Conservation (phyloP, 176 grass and related monocot species). For the Eremochloa ophiuroides region DNA sequence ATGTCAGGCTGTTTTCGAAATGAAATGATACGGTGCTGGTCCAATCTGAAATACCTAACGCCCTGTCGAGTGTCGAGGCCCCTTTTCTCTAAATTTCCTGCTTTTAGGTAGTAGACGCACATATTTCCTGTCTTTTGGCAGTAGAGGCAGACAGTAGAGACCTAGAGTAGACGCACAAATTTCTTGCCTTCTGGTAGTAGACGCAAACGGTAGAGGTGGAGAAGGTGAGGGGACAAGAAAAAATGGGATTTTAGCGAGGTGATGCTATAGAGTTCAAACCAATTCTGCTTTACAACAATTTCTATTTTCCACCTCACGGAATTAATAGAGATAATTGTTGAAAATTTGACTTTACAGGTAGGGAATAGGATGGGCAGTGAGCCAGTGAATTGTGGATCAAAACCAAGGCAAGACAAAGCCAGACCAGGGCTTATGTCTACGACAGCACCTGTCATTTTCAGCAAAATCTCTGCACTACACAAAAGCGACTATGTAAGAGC, state of each 20-base stretch:
- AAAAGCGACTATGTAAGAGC: neutral
- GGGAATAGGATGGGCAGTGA: neutral
- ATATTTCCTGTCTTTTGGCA: no score
- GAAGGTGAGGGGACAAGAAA: neutral
- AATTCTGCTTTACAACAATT: neutral
- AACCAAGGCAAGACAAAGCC: neutral
- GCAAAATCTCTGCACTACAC: slow-evolving; percentile 22
- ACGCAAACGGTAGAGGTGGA: neutral
- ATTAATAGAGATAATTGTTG: neutral
- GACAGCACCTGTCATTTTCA: neutral
- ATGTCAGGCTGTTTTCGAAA: neutral
- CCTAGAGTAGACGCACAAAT: no score
- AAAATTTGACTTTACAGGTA: slow-evolving; percentile 19
- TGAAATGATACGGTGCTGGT: neutral
- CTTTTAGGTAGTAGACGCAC: no score
- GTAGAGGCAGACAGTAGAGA: no score
- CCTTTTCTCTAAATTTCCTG: no score
- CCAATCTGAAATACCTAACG: slow-evolving; percentile 6
- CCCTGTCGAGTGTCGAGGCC: no score
- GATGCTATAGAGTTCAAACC: neutral
- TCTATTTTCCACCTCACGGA: neutral
- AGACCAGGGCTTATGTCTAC: neutral
- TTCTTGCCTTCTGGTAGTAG: neutral
- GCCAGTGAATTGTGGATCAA: neutral
- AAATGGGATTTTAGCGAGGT: neutral